Conservation (phyloP, 2,329 filamentous ascomycete species). For the Fusarium sp. region DNA sequence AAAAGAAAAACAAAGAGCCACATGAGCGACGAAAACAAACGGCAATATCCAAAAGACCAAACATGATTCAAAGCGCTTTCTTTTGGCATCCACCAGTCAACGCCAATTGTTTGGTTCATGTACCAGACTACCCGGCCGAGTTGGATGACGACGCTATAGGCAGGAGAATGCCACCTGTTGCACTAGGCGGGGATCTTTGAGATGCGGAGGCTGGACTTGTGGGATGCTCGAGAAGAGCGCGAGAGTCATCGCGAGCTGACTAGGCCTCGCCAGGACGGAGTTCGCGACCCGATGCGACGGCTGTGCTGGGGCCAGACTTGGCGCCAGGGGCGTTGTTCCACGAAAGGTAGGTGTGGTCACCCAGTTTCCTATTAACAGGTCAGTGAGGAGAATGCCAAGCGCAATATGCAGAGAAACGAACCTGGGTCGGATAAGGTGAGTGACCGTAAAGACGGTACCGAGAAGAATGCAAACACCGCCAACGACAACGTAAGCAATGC, state of each 20-base stretch:
- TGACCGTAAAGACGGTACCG: slow-evolving; percentile 87
- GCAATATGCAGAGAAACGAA: slow-evolving; percentile 57
- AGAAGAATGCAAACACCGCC: slow-evolving; percentile 92
- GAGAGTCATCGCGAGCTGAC: slow-evolving; percentile 49
- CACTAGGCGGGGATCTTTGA: slow-evolving; percentile 14
- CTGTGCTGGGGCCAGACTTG: slow-evolving; percentile 58
- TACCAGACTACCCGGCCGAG: slow-evolving; percentile 2
- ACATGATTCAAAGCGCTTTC: slow-evolving; percentile 25
- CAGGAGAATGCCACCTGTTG: background rate
- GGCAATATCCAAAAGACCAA: slow-evolving; percentile 29
- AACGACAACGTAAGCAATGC: slow-evolving; percentile 95
- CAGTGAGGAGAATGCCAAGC: background rate
- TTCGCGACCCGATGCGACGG: slow-evolving; percentile 68
- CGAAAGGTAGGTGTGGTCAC: slow-evolving; percentile 95
- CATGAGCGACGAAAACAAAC: slow-evolving; percentile 6
- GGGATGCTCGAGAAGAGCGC: slow-evolving; percentile 36
- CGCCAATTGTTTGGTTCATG: slow-evolving; percentile 1
- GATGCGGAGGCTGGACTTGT: slow-evolving; percentile 27
- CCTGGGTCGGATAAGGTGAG: slow-evolving; percentile 92
- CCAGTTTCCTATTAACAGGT: slow-evolving; percentile 79
- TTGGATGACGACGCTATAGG: slow-evolving; percentile 4
- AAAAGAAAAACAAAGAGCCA: slow-evolving; percentile 24
- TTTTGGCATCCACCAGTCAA: slow-evolving; percentile 2
- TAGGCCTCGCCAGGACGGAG: slow-evolving; percentile 60
- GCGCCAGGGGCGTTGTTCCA: slow-evolving; percentile 80